phyloP scores from a whole-genome alignment of 768 basidiomycete species.

The Cantharellus cinnabarinus region DNA sequence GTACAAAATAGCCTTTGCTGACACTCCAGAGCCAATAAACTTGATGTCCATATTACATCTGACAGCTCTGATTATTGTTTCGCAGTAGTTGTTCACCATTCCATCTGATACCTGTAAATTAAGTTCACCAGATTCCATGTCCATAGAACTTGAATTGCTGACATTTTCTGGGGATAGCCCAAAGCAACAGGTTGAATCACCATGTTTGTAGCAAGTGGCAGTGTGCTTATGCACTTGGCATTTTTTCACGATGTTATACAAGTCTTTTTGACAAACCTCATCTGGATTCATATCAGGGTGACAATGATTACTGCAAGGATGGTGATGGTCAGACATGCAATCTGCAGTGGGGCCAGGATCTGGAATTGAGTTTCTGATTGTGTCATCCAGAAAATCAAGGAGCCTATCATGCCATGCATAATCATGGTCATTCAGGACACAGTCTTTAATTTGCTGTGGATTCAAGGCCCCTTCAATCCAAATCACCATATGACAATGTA shows the following conservation, averaged over 20 bases:
- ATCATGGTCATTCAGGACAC: background rate
- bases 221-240: slow-evolving; percentile 12
- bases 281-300: background rate
- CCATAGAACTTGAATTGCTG: slow-evolving; percentile 10
- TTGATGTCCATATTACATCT: slow-evolving; percentile 31
- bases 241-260: background rate
- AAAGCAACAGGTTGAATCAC: slow-evolving; percentile 14
- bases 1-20: slow-evolving; percentile 24
- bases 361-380: background rate
- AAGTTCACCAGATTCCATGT: slow-evolving; percentile 11
- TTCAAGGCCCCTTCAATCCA: slow-evolving; percentile 10
- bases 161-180: slow-evolving; percentile 11
- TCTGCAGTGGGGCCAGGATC: background rate
- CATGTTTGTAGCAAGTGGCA: slow-evolving; percentile 22
- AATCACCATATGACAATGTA: slow-evolving; percentile 12
- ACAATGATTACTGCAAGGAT: background rate
- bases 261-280: background rate
- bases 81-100: slow-evolving; percentile 26
- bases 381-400: background rate
- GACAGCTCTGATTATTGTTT: slow-evolving; percentile 18
- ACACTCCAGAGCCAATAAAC: slow-evolving; percentile 24
- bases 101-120: slow-evolving; percentile 19
- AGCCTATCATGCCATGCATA: background rate
- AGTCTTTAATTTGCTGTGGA: slow-evolving; percentile 7
- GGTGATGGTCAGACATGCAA: background rate